Conservation (phyloP, 139 green algal genomes). For the Haematococcus lacustris region DNA sequence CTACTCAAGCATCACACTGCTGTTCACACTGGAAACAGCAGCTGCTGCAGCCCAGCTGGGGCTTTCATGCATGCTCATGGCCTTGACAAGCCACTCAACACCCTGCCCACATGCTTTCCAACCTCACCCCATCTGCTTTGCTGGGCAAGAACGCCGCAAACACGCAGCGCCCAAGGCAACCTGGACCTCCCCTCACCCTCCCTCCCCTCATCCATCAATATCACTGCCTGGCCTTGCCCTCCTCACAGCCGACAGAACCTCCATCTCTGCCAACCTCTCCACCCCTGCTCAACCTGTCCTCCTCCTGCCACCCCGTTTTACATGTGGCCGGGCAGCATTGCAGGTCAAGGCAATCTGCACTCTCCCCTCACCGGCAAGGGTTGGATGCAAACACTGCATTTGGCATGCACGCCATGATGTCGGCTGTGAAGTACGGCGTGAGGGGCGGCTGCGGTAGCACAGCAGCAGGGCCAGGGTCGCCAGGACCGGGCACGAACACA, state of each 20-base stretch:
- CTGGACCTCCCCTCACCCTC: too few species aligned
- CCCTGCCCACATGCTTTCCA: neutral
- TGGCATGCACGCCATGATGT: slow-evolving; percentile 48
- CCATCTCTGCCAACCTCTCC: too few species aligned
- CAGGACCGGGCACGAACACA: slow-evolving; percentile 78
- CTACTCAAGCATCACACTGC: too few species aligned
- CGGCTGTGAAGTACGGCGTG: slow-evolving; percentile 40
- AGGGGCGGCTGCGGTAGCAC: slow-evolving; percentile 71
- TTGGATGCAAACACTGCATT: slow-evolving; percentile 67
- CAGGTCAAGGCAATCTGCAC: neutral
- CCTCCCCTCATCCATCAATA: too few species aligned
- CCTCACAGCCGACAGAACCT: too few species aligned
- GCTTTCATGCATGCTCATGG: neutral
- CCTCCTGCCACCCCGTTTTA: too few species aligned
- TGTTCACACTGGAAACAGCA: neutral
- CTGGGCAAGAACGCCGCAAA: neutral
- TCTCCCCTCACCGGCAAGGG: slow-evolving; percentile 49
- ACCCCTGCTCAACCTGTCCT: too few species aligned
- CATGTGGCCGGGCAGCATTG: too few species aligned
- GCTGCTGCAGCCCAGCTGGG: neutral
- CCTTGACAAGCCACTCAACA: neutral
- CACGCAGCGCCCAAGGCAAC: neutral
- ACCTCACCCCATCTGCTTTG: neutral
- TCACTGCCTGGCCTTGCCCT: neutral
- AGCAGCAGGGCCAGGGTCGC: slow-evolving; percentile 54